phyloP scores from a whole-genome alignment of 352 stramenopile species.

The Pythium sukuiense region DNA sequence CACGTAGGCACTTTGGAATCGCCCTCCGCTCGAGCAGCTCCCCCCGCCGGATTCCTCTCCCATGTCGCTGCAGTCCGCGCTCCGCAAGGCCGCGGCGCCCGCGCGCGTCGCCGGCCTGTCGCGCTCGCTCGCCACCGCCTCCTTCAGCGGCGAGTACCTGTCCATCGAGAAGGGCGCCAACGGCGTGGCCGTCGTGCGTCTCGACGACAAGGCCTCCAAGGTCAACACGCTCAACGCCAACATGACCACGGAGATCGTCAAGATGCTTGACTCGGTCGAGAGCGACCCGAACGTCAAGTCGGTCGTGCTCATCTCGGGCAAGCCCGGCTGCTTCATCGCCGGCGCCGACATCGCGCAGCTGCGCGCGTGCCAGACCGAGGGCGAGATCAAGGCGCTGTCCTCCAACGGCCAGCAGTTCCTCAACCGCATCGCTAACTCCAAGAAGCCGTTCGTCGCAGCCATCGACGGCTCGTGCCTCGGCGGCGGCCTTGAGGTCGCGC shows the following conservation, averaged over 20 bases:
- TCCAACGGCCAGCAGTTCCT: slow-evolving; percentile 93
- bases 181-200: slow-evolving; percentile 90
- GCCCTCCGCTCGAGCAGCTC: not conserved
- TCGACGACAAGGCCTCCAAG: slow-evolving; percentile 90
- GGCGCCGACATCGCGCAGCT: slow-evolving; percentile 98
- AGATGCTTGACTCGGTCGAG: slow-evolving; percentile 89
- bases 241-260: slow-evolving; percentile 86
- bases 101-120: slow-evolving; percentile 18
- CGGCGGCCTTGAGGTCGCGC: slow-evolving; percentile 95
- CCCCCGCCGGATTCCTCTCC: not conserved
- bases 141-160: slow-evolving; percentile 71
- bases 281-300: slow-evolving; percentile 92
- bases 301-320: slow-evolving; percentile 97
- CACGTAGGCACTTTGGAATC: slow-evolving; percentile 25
- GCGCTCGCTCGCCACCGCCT: slow-evolving; percentile 25
- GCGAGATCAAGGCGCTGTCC: slow-evolving; percentile 92
- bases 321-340: slow-evolving; percentile 97
- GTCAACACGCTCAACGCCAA: slow-evolving; percentile 94
- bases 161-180: slow-evolving; percentile 86
- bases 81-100: slow-evolving; percentile 21
- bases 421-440: slow-evolving; percentile 89
- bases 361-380: slow-evolving; percentile 76
- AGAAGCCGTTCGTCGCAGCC: slow-evolving; percentile 94
- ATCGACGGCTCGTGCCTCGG: slow-evolving; percentile 97
- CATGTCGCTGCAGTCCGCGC: slow-evolving; percentile 22